These are phyloP conservation scores for Globisporangium okanoganense DNA, from an alignment of 352 stramenopile species.

Conservation along the genomic window DNA sequence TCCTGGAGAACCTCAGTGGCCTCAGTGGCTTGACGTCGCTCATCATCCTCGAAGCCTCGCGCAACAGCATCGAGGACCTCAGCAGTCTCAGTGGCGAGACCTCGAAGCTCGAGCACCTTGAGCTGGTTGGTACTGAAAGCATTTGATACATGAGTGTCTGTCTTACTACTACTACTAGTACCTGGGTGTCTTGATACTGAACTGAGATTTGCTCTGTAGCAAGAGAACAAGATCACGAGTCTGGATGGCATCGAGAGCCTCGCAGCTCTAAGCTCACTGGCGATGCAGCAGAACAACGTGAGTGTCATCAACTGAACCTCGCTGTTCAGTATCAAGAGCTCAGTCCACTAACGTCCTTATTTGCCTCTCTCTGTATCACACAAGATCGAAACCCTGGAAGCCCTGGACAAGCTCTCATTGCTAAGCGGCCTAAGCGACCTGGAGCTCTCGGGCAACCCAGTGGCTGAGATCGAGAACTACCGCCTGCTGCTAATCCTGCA, in stretches of 20 bases:
- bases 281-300: constrained; percentile 63
- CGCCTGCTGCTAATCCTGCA: constrained; percentile 47
- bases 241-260: constrained; percentile 54
- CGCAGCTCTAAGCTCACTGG: constrained; percentile 34
- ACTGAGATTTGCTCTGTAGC: constrained; percentile 19
- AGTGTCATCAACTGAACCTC: not conserved
- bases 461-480: constrained; percentile 56
- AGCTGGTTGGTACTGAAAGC: constrained; percentile 32
- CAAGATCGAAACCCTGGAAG: constrained; percentile 52
- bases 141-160: not conserved
- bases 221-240: constrained; percentile 63
- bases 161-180: not conserved
- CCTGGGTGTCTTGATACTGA: not conserved
- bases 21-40: constrained; percentile 43
- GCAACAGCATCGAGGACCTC: constrained; percentile 52
- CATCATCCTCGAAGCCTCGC: constrained; percentile 46
- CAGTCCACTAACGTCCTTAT: too few species aligned
- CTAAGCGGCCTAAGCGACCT: constrained; percentile 42
- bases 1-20: constrained; percentile 42
- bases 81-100: constrained; percentile 29
- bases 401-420: constrained; percentile 37
- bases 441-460: constrained; percentile 46
- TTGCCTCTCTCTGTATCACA: not conserved
- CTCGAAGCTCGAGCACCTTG: constrained; percentile 46
- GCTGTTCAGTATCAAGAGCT: not conserved